Conservation (phyloP, 345 rosid genomes). For the Trapa bicornis region DNA sequence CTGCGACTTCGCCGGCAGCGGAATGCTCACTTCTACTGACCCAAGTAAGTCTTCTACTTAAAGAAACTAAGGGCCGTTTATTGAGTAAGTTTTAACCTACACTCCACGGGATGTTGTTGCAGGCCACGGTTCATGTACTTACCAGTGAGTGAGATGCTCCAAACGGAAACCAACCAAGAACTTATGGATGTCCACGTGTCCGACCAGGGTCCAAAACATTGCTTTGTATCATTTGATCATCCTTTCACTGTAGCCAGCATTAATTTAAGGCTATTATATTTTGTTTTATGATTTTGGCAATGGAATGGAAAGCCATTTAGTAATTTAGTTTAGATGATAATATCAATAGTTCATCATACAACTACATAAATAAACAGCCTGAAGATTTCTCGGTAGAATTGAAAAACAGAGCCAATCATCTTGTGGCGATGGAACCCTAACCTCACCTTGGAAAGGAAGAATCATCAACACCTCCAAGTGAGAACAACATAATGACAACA, state of each 20-base stretch:
- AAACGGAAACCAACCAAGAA: background rate
- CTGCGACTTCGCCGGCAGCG: constrained; percentile 45
- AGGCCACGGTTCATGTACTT: constrained; percentile 22
- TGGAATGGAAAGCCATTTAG: background rate
- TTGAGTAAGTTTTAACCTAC: background rate
- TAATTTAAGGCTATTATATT: too few species aligned
- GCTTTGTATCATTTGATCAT: background rate
- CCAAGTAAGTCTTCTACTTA: constrained; percentile 31
- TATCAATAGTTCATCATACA: background rate
- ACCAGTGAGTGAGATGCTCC: constrained; percentile 11
- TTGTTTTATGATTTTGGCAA: background rate
- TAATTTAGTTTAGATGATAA: background rate
- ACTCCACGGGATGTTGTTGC: background rate
- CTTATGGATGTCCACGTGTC: background rate
- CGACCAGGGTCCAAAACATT: background rate
- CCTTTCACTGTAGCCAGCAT: background rate
- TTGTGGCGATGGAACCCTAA: background rate
- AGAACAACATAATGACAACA: background rate
- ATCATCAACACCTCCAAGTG: background rate
- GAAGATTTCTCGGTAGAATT: background rate
- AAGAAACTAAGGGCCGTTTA: background rate
- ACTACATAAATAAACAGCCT: background rate
- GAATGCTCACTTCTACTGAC: constrained; percentile 23
- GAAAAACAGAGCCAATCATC: background rate
- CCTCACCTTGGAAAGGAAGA: background rate